Conservation (phyloP, 352 stramenopile genomes). For the Globisporangium lucens region DNA sequence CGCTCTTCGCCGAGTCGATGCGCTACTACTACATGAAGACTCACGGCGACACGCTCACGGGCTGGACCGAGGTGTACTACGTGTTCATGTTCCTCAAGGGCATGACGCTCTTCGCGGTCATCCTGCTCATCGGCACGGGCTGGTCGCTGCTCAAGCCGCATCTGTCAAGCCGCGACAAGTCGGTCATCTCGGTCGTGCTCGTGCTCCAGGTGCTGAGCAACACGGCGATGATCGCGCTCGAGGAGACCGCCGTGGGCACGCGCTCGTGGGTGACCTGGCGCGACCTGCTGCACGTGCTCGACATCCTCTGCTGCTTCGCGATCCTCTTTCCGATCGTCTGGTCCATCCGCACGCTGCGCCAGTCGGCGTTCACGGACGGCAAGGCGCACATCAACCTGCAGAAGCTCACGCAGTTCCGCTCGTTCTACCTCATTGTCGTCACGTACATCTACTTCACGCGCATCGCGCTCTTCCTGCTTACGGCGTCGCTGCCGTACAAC, state of each 20-base stretch:
- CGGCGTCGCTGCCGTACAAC: conserved; percentile 90
- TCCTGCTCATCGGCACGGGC: conserved; percentile 96
- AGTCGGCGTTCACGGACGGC: conserved; percentile 84
- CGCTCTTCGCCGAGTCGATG: conserved; percentile 94
- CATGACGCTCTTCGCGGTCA: conserved; percentile 96
- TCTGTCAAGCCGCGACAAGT: conserved; percentile 92
- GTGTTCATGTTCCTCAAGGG: conserved; percentile 95
- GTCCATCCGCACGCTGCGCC: conserved; percentile 85
- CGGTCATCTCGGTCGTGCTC: conserved; percentile 92
- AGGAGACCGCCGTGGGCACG: conserved; percentile 81
- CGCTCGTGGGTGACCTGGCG: conserved; percentile 65
- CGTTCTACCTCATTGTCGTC: conserved; percentile 96
- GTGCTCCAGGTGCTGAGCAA: conserved; percentile 93
- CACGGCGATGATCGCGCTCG: conserved; percentile 88
- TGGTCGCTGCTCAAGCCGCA: conserved; percentile 97
- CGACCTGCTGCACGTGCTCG: conserved; percentile 93
- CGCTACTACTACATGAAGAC: conserved; percentile 95
- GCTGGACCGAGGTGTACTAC: conserved; percentile 94
- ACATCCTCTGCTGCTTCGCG: conserved; percentile 96
- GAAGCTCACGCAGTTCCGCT: conserved; percentile 95
- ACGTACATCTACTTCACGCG: conserved; percentile 98
- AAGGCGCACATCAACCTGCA: conserved; percentile 85
- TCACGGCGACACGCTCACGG: conserved; percentile 90
- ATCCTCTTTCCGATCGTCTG: conserved; percentile 97
- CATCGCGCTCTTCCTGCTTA: conserved; percentile 94